These are phyloP conservation scores for Psilocybe cyanescens DNA, from an alignment of 768 basidiomycete genomes.

Conservation along the genomic window DNA sequence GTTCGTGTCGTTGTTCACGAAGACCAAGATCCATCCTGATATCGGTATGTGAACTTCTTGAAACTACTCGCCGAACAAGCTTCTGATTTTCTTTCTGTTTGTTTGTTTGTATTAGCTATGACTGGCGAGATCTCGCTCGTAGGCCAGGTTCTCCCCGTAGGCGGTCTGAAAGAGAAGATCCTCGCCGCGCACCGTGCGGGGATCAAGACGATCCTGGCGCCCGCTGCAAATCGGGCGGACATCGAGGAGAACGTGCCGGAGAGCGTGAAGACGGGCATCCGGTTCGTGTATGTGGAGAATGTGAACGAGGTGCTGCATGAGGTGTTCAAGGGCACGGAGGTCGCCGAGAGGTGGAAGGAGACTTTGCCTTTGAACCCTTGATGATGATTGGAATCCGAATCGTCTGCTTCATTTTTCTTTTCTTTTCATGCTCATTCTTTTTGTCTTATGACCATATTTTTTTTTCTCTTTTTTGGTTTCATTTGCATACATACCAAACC, in stretches of 20 bases:
- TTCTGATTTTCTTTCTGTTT: background rate
- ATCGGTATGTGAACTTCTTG: slow-evolving; percentile 62
- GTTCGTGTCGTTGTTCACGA: slow-evolving; percentile 90
- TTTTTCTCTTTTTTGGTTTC: background rate
- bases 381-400: background rate
- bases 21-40: slow-evolving; percentile 81
- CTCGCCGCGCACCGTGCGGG: slow-evolving; percentile 96
- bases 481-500: too few species aligned
- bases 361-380: slow-evolving; percentile 10
- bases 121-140: slow-evolving; percentile 97
- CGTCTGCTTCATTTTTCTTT: slow-evolving; percentile 1
- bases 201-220: slow-evolving; percentile 89
- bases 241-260: slow-evolving; percentile 98
- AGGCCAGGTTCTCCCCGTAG: slow-evolving; percentile 95
- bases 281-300: slow-evolving; percentile 94
- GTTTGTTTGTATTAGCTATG: slow-evolving; percentile 65
- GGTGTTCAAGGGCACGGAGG: slow-evolving; percentile 69
- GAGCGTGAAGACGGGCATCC: slow-evolving; percentile 94
- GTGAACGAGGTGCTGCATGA: slow-evolving; percentile 89
- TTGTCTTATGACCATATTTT: background rate
- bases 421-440: background rate
- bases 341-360: slow-evolving; percentile 65
- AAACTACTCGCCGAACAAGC: too few species aligned
- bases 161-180: slow-evolving; percentile 95
- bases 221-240: slow-evolving; percentile 87